Conservation (phyloP, 495 filamentous ascomycete genomes). For the Xanthoparmelia taractica region DNA sequence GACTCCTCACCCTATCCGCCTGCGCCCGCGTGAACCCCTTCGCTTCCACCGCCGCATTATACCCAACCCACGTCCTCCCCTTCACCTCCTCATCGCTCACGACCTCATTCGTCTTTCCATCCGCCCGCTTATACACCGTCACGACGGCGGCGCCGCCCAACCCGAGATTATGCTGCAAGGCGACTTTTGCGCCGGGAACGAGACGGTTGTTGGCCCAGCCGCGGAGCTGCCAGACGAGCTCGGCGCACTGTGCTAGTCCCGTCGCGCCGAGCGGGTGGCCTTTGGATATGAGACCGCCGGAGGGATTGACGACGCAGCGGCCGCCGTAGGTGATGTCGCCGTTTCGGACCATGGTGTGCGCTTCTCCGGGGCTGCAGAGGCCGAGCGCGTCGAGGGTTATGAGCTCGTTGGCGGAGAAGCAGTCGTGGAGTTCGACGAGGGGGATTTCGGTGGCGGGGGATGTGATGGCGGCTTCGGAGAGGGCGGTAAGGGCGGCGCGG, state of each 20-base stretch:
- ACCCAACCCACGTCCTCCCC: conserved; percentile 61
- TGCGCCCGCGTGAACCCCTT: conserved; percentile 75
- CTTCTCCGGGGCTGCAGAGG: conserved; percentile 69
- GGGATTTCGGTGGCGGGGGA: conserved; percentile 63
- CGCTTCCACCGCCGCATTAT: conserved; percentile 89
- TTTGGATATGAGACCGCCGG: conserved; percentile 89
- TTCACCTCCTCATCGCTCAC: conserved; percentile 53
- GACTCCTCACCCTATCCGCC: conserved; percentile 62
- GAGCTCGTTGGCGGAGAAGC: conserved; percentile 95
- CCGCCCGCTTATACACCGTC: conserved; percentile 82
- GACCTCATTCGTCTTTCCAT: conserved; percentile 54
- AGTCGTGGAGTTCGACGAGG: conserved; percentile 93
- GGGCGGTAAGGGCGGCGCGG: conserved; percentile 54
- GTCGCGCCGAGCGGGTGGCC: conserved; percentile 92
- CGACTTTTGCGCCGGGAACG: conserved; percentile 56
- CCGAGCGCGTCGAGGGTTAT: conserved; percentile 80
- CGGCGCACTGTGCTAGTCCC: conserved; percentile 89
- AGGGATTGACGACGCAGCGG: conserved; percentile 83
- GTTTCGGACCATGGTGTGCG: conserved; percentile 80
- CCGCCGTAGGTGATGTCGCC: conserved; percentile 93
- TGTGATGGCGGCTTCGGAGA: conserved; percentile 66
- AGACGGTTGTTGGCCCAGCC: conserved; percentile 93
- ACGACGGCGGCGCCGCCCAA: conserved; percentile 87
- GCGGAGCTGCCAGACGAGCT: conserved; percentile 90
- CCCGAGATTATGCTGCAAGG: conserved; percentile 90